Evolutionary conservation across 2,329 filamentous ascomycete genomes (phyloP), one percentile per base, ranked within the genome.

Genomic region (Colletotrichum costaricense): DNA sequence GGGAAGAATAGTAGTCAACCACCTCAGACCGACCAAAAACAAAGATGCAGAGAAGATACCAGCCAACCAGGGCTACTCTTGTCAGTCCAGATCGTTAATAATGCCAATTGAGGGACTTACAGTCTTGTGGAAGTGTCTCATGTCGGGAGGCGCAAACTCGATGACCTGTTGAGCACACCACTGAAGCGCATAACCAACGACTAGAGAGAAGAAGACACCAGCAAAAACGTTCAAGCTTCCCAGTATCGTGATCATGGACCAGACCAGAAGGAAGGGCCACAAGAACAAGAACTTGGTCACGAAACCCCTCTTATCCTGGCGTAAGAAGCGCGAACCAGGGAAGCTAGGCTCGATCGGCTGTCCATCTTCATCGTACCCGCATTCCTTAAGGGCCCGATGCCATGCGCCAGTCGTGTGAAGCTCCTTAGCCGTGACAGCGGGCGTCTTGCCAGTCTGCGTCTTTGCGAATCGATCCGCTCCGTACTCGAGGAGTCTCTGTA

Each of bases 401-500:
- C 95, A 98, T 64, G 95, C 92, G 28, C 90, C 88, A 60, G 90
- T 87, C 0, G 95, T 97, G 80, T 97, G 97, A 87, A 99, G 95
- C 82, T 98, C 97, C 77, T 91, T 89, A 1, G 97, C 96, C 9
- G 95, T 97, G 66, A 92, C 89, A 0, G 92, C 90, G 0, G 97
- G 97, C 8, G 95, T 97, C 88, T 99, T 98, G 75, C 96, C 96
- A 59, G 95, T 94, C 67, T 91, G 89, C 33, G 95, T 98, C 84
- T 95, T 93, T 49, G 94, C 95, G 80, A 97, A 98, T 58, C 97
- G 91, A 83, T 99, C 97, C 30, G 95, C 92, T 59, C 97, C 97
- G 81, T 98, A 98, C 85, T 99, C 97, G 77, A 99, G 90, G 57
- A 99, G 87, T 84, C 98, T 98, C 80, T 97, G 92, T 75, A 99